Base-by-base conservation (phyloP, 1,139 yeast genomes). In the Geotrichum aggregatum region DNA sequence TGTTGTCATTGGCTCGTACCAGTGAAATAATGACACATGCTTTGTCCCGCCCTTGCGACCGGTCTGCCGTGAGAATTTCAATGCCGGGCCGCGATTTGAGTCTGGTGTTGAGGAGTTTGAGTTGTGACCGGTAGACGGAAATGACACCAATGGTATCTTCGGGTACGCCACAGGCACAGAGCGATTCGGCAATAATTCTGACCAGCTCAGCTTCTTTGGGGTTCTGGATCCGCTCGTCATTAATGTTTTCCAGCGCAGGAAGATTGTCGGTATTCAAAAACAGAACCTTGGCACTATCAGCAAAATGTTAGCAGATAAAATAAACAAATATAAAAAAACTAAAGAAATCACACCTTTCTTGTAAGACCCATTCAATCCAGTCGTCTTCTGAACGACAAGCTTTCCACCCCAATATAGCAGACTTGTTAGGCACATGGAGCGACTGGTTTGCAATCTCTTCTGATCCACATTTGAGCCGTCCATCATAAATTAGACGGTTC, bases 1-100 rank as follows among this genome's bases (percentile, higher is more conserved):
- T 74, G 14, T 78, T 77, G 1, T 73, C 72, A 64, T 92, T 91
- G 1, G 96, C 84, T 43, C 96, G 74, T 3, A 91, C 98, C 59
- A 92, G 71, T 0, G 98, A 89, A 3, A 92, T 81, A 2, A 94
- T 79, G 13, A 92, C 82, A 61, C 96, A 84, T 50, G 88, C 94
- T 66, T 89, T 91, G 66, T 92, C 99, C 52, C 97, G 76, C 0
- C 98, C 99, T 69, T 92, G 98, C 60, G 86, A 92, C 59, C 87
- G 92, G 67, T 92, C 99, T 0, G 97, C 97, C 0, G 98, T 92
- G 56, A 92, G 72, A 24, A 87, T 76, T 61, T 92, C 98, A 18
- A 46, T 43, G 3, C 68, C 65, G 39, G 66, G 66, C 18, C 71
- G 66, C 1, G 66, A 64, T 0, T 66, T 56, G 41, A 85, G 71